Evolutionary conservation across 306 rosid species (phyloP).

Genomic region (Calophaca sinica): DNA sequence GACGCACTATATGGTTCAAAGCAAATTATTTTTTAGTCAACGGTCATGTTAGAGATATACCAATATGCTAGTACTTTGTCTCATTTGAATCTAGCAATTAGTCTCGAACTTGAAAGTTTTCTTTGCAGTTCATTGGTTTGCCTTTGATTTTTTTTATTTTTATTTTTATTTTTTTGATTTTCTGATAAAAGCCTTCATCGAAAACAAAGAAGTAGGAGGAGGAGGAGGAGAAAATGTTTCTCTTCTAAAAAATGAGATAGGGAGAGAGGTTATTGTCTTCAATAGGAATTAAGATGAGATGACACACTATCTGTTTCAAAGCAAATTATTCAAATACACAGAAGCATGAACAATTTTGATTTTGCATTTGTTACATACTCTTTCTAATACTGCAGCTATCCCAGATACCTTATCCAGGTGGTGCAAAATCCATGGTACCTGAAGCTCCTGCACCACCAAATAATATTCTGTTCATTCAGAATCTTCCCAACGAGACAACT

Average conservation of each 20-base stretch:
- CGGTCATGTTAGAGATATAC: conserved; percentile 18
- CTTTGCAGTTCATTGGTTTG: conserved; percentile 1
- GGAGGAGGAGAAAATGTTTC: not conserved
- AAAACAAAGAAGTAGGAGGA: not conserved
- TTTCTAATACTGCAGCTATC: conserved; percentile 57
- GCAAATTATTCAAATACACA: conserved; percentile 31
- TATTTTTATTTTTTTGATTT: not conserved
- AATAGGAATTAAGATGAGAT: conserved; percentile 28
- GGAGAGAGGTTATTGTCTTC: not conserved
- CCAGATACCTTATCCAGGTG: conserved; percentile 90
- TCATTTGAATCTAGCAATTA: conserved; percentile 26
- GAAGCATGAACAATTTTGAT: conserved; percentile 27
- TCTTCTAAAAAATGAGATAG: conserved; percentile 7
- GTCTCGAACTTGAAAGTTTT: not conserved
- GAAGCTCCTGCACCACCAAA: conserved; percentile 99
- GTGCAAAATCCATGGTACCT: conserved; percentile 75
- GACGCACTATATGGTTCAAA: conserved; percentile 10
- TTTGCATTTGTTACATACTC: conserved; percentile 34
- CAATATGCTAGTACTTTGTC: conserved; percentile 3
- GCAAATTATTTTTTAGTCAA: conserved; percentile 27
- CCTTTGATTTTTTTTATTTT: not conserved
- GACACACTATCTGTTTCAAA: conserved; percentile 15
- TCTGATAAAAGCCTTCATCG: conserved; percentile 1
- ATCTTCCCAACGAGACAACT: conserved; percentile 88
- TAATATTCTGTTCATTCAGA: conserved; percentile 90